Percentiles rank a stretch among this genome's conserved stretches.
Conservation (phyloP, 2,329 filamentous ascomycete species). For the Coleophoma eucalyptorum region DNA sequence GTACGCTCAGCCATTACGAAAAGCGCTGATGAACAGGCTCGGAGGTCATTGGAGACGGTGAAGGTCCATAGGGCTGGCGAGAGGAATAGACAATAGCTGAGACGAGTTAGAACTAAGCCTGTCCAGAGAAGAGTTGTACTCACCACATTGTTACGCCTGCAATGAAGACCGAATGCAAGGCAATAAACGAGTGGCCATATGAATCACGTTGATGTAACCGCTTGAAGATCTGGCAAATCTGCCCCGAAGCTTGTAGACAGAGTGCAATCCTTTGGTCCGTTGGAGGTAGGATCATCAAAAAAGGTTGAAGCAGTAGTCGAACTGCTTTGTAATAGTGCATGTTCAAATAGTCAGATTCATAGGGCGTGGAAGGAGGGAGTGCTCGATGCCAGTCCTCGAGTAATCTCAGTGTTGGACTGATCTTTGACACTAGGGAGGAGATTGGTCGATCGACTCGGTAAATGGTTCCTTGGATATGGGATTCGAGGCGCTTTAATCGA, state of each 20-base stretch:
- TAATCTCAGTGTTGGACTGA: slow-evolving; percentile 39
- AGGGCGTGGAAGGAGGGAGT: slow-evolving; percentile 22
- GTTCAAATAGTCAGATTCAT: slow-evolving; percentile 41
- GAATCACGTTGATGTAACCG: slow-evolving; percentile 34
- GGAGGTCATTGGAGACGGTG: slow-evolving; percentile 20
- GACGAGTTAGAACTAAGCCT: too few species aligned
- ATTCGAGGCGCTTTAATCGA: slow-evolving; percentile 42
- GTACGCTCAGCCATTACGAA: slow-evolving; percentile 43
- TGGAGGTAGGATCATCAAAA: slow-evolving; percentile 40
- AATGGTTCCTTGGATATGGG: slow-evolving; percentile 46
- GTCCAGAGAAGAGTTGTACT: background rate
- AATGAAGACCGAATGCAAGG: slow-evolving; percentile 38
- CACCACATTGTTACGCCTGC: slow-evolving; percentile 34
- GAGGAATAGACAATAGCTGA: slow-evolving; percentile 21
- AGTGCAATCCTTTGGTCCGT: slow-evolving; percentile 42
- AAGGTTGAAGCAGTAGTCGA: slow-evolving; percentile 46
- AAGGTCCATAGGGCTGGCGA: slow-evolving; percentile 20
- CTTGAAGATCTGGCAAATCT: slow-evolving; percentile 38
- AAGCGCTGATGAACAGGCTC: slow-evolving; percentile 38
- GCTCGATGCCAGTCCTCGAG: slow-evolving; percentile 43
- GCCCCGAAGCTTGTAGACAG: slow-evolving; percentile 34
- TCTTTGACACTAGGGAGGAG: slow-evolving; percentile 39
- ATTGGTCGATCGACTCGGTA: slow-evolving; percentile 45
- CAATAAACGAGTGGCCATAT: slow-evolving; percentile 39
- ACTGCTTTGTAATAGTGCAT: slow-evolving; percentile 46